Evolutionary conservation across 768 basidiomycete species (phyloP).

Genomic region (Cantharellus anzutake): DNA sequence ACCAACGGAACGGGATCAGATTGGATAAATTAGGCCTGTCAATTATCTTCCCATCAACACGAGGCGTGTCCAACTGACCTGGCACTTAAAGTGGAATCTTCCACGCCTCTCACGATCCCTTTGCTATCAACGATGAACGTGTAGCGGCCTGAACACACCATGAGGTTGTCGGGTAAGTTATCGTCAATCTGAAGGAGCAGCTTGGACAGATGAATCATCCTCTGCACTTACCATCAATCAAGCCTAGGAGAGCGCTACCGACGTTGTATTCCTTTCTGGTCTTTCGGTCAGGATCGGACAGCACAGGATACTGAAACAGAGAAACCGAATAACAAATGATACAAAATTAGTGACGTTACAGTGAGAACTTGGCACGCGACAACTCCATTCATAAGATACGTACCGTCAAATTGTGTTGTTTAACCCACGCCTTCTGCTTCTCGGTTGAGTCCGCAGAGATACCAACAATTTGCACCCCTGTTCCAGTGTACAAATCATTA

Average conservation of each 20-base stretch:
- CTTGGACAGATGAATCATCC: not conserved
- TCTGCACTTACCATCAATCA: conserved; percentile 23
- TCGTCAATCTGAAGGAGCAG: not conserved
- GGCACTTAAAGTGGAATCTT: conserved; percentile 30
- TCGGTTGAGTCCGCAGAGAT: conserved; percentile 53
- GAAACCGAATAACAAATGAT: too few species aligned
- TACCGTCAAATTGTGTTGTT: conserved; percentile 18
- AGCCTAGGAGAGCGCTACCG: conserved; percentile 47
- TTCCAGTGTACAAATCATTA: conserved; percentile 6
- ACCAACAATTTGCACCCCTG: conserved; percentile 31
- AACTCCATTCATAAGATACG: not conserved
- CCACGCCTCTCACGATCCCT: conserved; percentile 43
- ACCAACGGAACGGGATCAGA: not conserved
- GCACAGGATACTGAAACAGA: conserved; percentile 34
- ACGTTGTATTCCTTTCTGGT: conserved; percentile 45
- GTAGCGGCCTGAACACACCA: conserved; percentile 23
- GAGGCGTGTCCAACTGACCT: not conserved
- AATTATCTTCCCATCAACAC: too few species aligned
- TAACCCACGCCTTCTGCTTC: conserved; percentile 57
- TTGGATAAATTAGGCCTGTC: not conserved
- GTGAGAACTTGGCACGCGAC: not conserved
- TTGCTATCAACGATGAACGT: conserved; percentile 62
- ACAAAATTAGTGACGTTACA: not conserved
- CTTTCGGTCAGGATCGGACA: conserved; percentile 49
- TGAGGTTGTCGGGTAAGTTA: conserved; percentile 13